phyloP scores from a whole-genome alignment of 768 basidiomycete genomes.

The Russula griseocarnosa region DNA sequence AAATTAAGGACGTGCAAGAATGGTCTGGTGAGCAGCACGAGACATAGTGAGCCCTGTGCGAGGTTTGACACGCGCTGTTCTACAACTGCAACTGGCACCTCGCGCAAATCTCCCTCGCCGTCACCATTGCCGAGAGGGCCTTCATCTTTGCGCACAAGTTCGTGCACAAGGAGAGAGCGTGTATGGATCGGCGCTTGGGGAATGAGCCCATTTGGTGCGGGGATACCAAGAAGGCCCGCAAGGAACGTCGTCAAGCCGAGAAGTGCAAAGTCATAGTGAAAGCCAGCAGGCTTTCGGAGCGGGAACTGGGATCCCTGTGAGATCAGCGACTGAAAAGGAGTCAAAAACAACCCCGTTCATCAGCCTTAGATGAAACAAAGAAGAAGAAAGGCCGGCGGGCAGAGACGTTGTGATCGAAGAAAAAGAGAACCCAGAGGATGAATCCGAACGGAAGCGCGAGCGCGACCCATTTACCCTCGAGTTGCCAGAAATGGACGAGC shows the following conservation, averaged over 20 bases:
- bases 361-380: not conserved
- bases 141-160: conserved; percentile 38
- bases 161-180: conserved; percentile 70
- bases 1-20: conserved; percentile 75
- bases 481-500: conserved; percentile 86
- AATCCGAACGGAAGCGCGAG: conserved; percentile 87
- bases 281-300: conserved; percentile 83
- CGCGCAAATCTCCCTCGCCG: conserved; percentile 32
- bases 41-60: conserved; percentile 72
- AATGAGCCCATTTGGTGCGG: conserved; percentile 82
- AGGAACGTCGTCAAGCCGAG: conserved; percentile 88
- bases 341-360: not conserved
- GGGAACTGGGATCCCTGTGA: conserved; percentile 89
- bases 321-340: conserved; percentile 66
- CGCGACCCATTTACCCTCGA: conserved; percentile 85
- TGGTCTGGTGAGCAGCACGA: conserved; percentile 77
- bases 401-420: conserved; percentile 93
- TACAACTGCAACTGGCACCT: conserved; percentile 70
- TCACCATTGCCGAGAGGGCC: conserved; percentile 37
- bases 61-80: conserved; percentile 94
- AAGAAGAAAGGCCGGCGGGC: conserved; percentile 41
- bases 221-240: conserved; percentile 78
- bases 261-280: conserved; percentile 87
- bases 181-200: conserved; percentile 95
- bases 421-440: conserved; percentile 86